Conservation (phyloP, 2,329 filamentous ascomycete species). For the Camillea tinctor region DNA sequence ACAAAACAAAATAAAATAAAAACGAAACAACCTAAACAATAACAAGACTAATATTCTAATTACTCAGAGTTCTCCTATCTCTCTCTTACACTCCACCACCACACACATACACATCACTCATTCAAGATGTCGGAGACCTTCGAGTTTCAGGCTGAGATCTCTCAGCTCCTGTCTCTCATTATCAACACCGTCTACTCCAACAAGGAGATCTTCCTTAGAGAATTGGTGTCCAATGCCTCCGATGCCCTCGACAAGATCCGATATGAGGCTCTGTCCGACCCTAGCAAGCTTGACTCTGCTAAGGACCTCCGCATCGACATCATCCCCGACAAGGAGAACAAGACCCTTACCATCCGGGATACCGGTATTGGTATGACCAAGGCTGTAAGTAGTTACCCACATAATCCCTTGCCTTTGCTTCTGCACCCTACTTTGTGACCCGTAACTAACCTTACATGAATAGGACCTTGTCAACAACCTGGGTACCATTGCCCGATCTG, state of each 20-base stretch:
- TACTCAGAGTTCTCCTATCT: constrained; percentile 12
- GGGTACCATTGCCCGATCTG: constrained; percentile 97
- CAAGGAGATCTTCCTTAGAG: constrained; percentile 99
- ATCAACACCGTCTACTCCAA: constrained; percentile 99
- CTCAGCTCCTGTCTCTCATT: constrained; percentile 98
- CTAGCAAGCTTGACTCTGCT: constrained; percentile 92
- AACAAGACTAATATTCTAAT: constrained; percentile 8
- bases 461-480: constrained; percentile 99
- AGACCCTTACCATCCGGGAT: constrained; percentile 96
- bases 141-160: constrained; percentile 99
- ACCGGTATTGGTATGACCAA: constrained; percentile 99
- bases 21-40: too few relatives aligned
- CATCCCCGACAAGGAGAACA: constrained; percentile 94
- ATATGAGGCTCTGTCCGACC: constrained; percentile 96
- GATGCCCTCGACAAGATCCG: constrained; percentile 99
- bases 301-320: constrained; percentile 99
- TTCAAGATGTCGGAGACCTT: constrained; percentile 86
- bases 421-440: constrained; percentile 2
- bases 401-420: background rate
- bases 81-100: too few relatives aligned
- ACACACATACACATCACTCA: constrained; percentile 1
- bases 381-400: constrained; percentile 69
- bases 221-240: constrained; percentile 96
- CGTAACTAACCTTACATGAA: constrained; percentile 37
- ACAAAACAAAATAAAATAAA: background rate